Evolutionary conservation across 257 asterid genomes (phyloP).

Genomic region (Rhazya stricta): DNA sequence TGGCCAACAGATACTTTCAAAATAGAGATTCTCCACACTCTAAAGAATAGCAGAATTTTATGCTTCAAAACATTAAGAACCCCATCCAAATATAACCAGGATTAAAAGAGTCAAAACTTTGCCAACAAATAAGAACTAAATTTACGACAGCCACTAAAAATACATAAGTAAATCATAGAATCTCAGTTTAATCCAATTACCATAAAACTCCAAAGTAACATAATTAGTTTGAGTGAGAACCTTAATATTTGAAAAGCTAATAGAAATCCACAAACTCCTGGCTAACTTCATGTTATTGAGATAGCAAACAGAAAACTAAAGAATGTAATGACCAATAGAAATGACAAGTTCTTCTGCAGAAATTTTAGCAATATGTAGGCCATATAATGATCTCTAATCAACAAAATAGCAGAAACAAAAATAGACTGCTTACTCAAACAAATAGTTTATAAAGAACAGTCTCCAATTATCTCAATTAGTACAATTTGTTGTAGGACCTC

Average conservation of each 20-base stretch:
- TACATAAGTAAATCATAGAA: background rate
- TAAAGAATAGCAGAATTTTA: background rate
- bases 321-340: background rate
- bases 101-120: background rate
- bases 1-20: background rate
- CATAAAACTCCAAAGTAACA: background rate
- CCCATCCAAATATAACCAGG: background rate
- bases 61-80: background rate
- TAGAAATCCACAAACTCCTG: background rate
- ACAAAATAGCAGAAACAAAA: background rate
- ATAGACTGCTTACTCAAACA: background rate
- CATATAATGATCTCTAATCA: background rate
- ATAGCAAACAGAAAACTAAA: background rate
- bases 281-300: background rate
- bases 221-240: background rate
- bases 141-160: background rate
- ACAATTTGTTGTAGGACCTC: background rate
- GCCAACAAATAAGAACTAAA: background rate
- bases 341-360: background rate
- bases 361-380: background rate
- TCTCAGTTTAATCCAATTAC: background rate
- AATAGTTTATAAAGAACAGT: background rate
- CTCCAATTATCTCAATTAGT: background rate
- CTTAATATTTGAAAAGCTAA: background rate
- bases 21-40: background rate